Base-by-base conservation (phyloP, 2,329 filamentous ascomycete species). In the Pyricularia grisea region DNA sequence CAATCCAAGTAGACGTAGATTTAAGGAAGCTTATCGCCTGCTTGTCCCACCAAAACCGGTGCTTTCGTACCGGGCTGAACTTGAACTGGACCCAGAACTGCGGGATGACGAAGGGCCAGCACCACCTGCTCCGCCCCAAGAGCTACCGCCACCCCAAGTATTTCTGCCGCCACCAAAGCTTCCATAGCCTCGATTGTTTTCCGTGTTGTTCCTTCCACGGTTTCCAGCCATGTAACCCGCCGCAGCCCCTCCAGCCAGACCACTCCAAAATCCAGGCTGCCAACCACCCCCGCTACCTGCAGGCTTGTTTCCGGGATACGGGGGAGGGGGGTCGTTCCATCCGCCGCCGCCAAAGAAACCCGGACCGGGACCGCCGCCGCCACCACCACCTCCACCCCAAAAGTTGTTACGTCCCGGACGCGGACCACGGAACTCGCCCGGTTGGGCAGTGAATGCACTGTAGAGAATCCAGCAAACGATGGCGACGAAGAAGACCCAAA, bases 211-310 rank as follows among this genome's bases (percentile, higher is more conserved):
- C n/a, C 81, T 78, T 5, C 77, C 78, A 68, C 80, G 78, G 61
- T 79, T 84, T 0, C 87, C 87, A 6, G 89, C 88, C 70, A 85
- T 76, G 74, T 92, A 92, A 1, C 83, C 88, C 3, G 89, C 90
- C 0, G 90, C 90, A 5, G 88, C 89, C 64, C 91, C 92, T 20
- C 85, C 85, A 0, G 86, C 83, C n/a, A 87, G 79, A 25, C 90
- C 91, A 23, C 82, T 85, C 90, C 90, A 93, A 78, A 93, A 93
- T 0, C 91, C 91, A 5, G 91, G 90, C 67, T 84, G 83, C 90
- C 90, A 93, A 1, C 82, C 82, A 70, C 79, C 76, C 68, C 71
- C 70, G 70, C 63, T 67, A 65, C 69, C 65, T 70, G 71, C 73
- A 7, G 77, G 77, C 68, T 84, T 83, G 1, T 77, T 77, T 10